These are phyloP conservation scores for Suhomyces faveliae DNA, from an alignment of 805 yeast genomes.

Conservation along the genomic window DNA sequence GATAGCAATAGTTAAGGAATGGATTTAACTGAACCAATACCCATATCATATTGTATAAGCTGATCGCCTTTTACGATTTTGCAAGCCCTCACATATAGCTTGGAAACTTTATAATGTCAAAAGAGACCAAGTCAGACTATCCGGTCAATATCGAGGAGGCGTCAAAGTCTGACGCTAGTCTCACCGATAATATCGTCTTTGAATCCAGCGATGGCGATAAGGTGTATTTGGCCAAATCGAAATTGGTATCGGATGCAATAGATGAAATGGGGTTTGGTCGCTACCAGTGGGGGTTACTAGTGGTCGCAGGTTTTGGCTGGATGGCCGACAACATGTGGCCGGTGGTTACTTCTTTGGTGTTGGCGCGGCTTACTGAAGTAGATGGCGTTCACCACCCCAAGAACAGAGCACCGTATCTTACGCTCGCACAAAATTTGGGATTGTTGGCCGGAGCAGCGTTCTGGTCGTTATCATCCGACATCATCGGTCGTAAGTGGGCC, in stretches of 20 bases:
- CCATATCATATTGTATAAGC: not conserved
- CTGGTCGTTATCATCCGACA: constrained; percentile 24
- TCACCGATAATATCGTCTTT: constrained; percentile 6
- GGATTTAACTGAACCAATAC: not conserved
- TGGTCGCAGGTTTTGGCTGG: constrained; percentile 34
- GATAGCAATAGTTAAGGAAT: not conserved
- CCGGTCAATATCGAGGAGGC: constrained; percentile 1
- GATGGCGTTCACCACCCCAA: constrained; percentile 38
- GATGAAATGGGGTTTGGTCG: constrained; percentile 37
- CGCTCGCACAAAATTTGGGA: constrained; percentile 36
- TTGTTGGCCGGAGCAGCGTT: constrained; percentile 23
- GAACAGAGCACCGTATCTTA: constrained; percentile 34
- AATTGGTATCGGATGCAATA: constrained; percentile 39
- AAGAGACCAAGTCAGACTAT: not conserved
- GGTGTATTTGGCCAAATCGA: constrained; percentile 14
- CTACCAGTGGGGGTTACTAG: constrained; percentile 22
- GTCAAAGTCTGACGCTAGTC: not conserved
- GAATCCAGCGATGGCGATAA: constrained; percentile 10
- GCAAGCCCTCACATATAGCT: not conserved
- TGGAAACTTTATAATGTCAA: not conserved
- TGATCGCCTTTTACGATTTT: not conserved
- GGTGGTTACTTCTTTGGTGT: constrained; percentile 31
- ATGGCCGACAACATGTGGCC: constrained; percentile 42
- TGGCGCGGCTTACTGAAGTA: constrained; percentile 29
- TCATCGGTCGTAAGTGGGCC: constrained; percentile 28